Base-by-base conservation (phyloP, 2,329 filamentous ascomycete genomes). In the Alternaria gaisen region DNA sequence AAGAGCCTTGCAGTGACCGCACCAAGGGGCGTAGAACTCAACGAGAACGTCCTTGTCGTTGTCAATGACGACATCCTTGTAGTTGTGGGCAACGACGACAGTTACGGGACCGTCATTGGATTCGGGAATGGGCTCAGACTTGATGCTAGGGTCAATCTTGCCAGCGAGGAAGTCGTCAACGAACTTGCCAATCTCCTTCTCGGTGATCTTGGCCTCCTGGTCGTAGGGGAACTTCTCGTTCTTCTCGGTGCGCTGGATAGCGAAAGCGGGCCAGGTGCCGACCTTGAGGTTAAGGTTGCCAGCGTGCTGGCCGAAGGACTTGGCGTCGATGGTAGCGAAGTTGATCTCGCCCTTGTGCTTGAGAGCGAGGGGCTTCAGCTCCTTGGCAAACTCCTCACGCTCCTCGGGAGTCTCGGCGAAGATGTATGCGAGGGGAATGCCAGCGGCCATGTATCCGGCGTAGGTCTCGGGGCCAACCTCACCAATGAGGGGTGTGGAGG, bases 381-480 rank as follows among this genome's bases (percentile, higher is more conserved):
- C 84, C 68, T 90, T 87, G 71, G 90, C 85, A 70, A 97, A 88
- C 76, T 88, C 84, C 77, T 90, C 87, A 73, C 95, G 94, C 87
- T 97, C 93, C 83, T 98, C 94, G 28, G 87, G 79, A 46, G 91
- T 94, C 84, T 97, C 94, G 67, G 94, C 90, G 82, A 99, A 98
- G 83, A 99, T 97, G 85, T 98, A 99, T 68, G 93, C 95, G 66
- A 99, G 90, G 63, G 95, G 95, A 71, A 98, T 86, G 70, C 92
- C 93, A 71, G 94, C 86, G 56, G 90, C 88, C 91, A 98, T 99
- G 87, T 99, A 99, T 77, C 87, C 88, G 63, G 91, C 87, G 85
- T 99, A 99, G 68, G 95, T 99, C 82, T 98, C 95, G 64, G 95
- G 95, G 73, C 94, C 94, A 72, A 99, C 91, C 84, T 97, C 95